Evolutionary conservation across 2,329 filamentous ascomycete species (phyloP), one percentile per base, ranked within the genome.

Genomic region (Helicocarpus griseus): DNA sequence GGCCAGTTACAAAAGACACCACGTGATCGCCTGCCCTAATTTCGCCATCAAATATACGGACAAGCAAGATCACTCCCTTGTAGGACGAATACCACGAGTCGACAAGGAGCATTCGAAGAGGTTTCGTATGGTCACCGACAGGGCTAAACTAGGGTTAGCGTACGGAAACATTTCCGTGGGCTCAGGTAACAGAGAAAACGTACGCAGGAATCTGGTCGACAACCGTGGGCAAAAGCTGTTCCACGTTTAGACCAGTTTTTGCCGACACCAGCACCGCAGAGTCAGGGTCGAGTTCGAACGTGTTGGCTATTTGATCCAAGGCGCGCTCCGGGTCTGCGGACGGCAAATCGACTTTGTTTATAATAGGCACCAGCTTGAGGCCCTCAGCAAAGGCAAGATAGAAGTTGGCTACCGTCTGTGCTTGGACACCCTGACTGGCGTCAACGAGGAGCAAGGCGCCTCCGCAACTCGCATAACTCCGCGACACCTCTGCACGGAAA

Each of bases 41-140:
- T 48, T 81, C 80, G 9, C 93, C 93, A 57, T 97, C 89, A 61
- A 98, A 98, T 17, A 98, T 76, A 9, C 93, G 79, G 11, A 98
- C 89, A 5, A 98, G 77, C 48, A 96, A 77, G 49, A 97, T 86
- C 33, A 98, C 93, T 11, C 93, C 93, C 58, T 89, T 86, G 69
- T 96, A 98, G 54, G 85, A 90, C 64, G 95, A 90, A 66, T 98
- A 98, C 93, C 93, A 98, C 21, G 90, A 96, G 69, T 98, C 93
- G 26, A 98, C 89, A 13, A 98, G 81, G 45, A 98, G 75, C 70
- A 97, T 79, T 53, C 87, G 83, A 52, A 96, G 69, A 1, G 89
- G 88, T 60, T 83, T 86, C 14, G 70, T 76, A 49, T 77, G 71
- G 60, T 93, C 83, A 4, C 93, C 93, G 0, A 79, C 69, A 0